Evolutionary conservation across 495 filamentous ascomycete genomes (phyloP), one percentile per base, ranked within the genome.

Genomic region (Thozetella sp.): DNA sequence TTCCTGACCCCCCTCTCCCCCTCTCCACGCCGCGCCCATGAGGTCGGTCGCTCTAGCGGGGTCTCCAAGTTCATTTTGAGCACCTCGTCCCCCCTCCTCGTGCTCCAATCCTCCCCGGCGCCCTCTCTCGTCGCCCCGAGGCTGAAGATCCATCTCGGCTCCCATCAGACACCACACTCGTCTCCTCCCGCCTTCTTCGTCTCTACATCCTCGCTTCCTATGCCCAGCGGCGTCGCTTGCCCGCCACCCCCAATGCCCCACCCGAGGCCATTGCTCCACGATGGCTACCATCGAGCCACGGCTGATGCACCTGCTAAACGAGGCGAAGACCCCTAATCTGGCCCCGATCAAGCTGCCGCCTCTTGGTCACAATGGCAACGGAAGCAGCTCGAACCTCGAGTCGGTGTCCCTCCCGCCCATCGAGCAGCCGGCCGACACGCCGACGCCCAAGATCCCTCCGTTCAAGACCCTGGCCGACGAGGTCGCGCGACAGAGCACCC

Each of bases 281-380:
- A 82, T 82, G 79, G 79, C 79, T 63, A 84, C 80, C 56, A 83
- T 84, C 70, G 83, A 86, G 78, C 83, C 83, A 63, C 75, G 81
- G 67, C 74, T 86, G 43, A 84, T 83, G 63, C 78, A 83, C 67
- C 75, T 86, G 55, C 75, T 86, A 67, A 83, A 83, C 69, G 76
- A 78, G 62, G 70, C 74, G 59, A 76, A 70, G 61, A 72, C 68
- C 53, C 70, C 70, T 60, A 65, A 67, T 51, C 76, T 81, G 6
- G 79, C 80, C 25, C 78, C 80, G 26, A 71, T 82, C 55, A 75
- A 79, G 58, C 58, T 60, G 23, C 63, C 70, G 3, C 73, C 79
- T 19, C 66, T 75, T 46, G 68, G 43, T 19, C 43, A 48, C 43
- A 48, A 48, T 48, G 43, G 43, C 9, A 48, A 72, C 22, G 60